Evolutionary conservation across 345 rosid genomes (phyloP).

Genomic region (Fremontodendron californicum): DNA sequence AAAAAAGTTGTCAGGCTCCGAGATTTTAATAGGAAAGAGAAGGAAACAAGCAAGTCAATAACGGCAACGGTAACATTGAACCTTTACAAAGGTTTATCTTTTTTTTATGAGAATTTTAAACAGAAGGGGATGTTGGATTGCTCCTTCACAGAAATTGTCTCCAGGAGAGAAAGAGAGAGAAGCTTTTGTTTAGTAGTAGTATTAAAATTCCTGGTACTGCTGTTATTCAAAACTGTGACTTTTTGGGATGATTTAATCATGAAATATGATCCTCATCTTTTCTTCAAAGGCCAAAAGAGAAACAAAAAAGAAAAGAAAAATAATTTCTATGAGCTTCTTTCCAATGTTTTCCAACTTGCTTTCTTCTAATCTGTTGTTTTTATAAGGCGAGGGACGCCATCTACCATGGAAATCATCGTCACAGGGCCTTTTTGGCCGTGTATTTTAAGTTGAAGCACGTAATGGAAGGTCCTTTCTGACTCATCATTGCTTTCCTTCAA

Average conservation of each 20-base stretch:
- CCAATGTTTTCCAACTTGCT: background rate
- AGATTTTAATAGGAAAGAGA: constrained; percentile 5
- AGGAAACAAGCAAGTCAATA: constrained; percentile 17
- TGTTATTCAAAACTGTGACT: background rate
- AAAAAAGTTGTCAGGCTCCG: constrained; percentile 1
- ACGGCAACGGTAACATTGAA: constrained; percentile 7
- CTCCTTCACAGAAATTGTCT: constrained; percentile 17
- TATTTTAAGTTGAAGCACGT: background rate
- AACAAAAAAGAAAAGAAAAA: background rate
- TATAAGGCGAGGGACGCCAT: background rate
- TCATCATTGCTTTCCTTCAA: background rate
- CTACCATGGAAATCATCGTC: background rate
- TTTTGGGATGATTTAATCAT: background rate
- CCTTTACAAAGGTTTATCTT: background rate
- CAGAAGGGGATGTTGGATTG: background rate
- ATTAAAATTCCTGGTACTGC: background rate
- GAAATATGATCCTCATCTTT: background rate
- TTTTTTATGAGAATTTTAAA: background rate
- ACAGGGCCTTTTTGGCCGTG: background rate
- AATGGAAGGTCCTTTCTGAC: constrained; percentile 1
- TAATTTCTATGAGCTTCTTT: background rate
- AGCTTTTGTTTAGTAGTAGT: too few species aligned
- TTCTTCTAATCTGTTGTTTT: background rate
- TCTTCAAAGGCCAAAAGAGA: background rate
- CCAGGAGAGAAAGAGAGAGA: too few species aligned